Base-by-base conservation (phyloP, 139 green algal genomes). In the Chlamydomonas urium region DNA sequence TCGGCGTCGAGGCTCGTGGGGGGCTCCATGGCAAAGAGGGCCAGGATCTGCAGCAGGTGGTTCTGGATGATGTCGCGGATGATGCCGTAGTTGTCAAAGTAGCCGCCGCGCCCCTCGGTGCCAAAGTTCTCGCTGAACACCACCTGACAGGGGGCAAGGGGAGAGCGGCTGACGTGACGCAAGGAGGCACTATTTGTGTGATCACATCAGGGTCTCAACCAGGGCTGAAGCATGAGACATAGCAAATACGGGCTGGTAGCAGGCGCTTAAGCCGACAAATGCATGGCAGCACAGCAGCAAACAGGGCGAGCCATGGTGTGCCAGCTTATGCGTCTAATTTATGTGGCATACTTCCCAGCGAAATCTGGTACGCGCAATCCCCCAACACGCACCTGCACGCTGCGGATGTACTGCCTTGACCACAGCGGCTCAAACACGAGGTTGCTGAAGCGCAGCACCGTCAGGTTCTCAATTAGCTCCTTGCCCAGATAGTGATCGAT, bases 401-500 rank as follows among this genome's bases (percentile, higher is more conserved):
- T 98, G 19, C 89, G 85, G 77, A 99, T 98, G 89, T 93, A 96
- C 66, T 97, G 76, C 37, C 95, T 76, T 65, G 69, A 93, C 95
- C 95, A 99, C 47, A 99, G 80, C n/a, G 95, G 95, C 82, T 98
- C 94, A 81, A 99, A 99, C 50, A 99, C 85, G 19, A 96, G 81
- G 83, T 99, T 99, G 73, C 89, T 88, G 82, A 99, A 99, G 26
- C 60, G 32, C 60, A 67, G 33, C 60, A 67, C 60, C 10, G 60
- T 67, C 60, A 67, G 29, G 83, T 99, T 98, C 78, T 99, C 94
- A 47, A 99, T 97, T 38, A 99, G 83, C 89, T 99, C 95, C 84
- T 99, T 99, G 76, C 94, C 95, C 48, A 99, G 81, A 86, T 99
- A 99, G 86, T 99, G 95, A 82, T 99, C 95, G 81, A 99, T 99